Evolutionary conservation across 2,329 filamentous ascomycete genomes (phyloP).

Genomic region (Exophiala sp.): DNA sequence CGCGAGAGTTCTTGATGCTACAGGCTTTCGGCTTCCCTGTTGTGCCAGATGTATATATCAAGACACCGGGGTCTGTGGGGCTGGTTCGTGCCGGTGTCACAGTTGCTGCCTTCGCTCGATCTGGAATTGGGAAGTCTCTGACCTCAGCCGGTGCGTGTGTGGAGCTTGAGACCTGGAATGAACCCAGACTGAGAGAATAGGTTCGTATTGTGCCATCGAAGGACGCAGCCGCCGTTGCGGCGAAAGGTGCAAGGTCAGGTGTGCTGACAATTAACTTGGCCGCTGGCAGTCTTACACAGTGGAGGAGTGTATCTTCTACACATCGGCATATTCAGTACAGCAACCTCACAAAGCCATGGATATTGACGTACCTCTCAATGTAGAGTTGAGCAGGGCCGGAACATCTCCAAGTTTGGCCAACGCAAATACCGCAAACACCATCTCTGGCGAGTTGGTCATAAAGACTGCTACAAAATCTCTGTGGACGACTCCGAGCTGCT

Average conservation of each 20-base stretch:
- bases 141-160: neutral
- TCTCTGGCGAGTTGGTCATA: conserved; percentile 48
- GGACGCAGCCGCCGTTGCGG: conserved; percentile 9
- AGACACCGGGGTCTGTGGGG: conserved; percentile 33
- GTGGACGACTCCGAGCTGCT: conserved; percentile 33
- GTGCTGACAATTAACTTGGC: conserved; percentile 42
- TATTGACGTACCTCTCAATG: conserved; percentile 35
- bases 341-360: too few relatives aligned
- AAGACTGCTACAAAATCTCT: conserved; percentile 45
- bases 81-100: neutral
- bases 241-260: conserved; percentile 37
- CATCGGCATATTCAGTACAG: too few relatives aligned
- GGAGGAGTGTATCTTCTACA: conserved; percentile 43
- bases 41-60: conserved; percentile 49
- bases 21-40: conserved; percentile 25
- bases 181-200: neutral
- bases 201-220: conserved; percentile 18
- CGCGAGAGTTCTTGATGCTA: conserved; percentile 29
- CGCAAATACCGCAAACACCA: conserved; percentile 44
- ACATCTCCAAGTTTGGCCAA: conserved; percentile 45
- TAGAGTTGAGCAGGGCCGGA: conserved; percentile 45
- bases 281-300: conserved; percentile 43
- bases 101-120: neutral
- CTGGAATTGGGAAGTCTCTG: neutral
- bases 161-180: neutral